Base-by-base conservation (phyloP, 2,329 filamentous ascomycete genomes). In the Rhynchosporium secalis region DNA sequence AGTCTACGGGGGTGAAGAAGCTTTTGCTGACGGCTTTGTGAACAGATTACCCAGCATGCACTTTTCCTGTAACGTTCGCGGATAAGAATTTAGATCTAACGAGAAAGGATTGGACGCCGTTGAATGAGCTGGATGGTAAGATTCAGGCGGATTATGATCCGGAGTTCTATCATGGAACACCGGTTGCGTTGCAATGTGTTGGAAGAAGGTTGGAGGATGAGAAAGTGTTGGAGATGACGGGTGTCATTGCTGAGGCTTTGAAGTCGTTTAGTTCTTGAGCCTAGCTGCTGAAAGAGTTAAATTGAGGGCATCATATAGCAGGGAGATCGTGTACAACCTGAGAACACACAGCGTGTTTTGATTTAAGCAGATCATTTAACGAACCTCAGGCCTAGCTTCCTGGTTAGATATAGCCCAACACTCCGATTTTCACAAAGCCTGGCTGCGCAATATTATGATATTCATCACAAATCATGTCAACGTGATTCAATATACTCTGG, bases 61-160 rank as follows among this genome's bases (percentile, higher is more conserved):
- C 78, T 1, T 74, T 81, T 5, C 79, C 79, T 0, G 76, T 81
- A 2, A 78, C 77, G 0, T 72, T 72, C 58, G 77, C 77, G 0
- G 76, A 80, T 61, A 76, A 77, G 66, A 62, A 63, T 2, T 46
- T 78, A 0, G 78, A 80, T 20, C 61, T 47, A n/a, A 45, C 26
- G 7, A 66, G 68, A 48, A 58, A 58, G 6, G 55, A 43, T 15
- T 72, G 69, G 70, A 70, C 31, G 12, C 68, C 71, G 1, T 65
- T 73, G 46, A 73, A 70, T 63, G 64, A 70, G 46, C 62, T 67
- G 12, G 72, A 74, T 66, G 65, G 33, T 5, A 61, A 38, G 12
- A 48, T 74, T 6, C 69, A 73, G 56, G 68, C 62, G 15, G 71
- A 72, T 72, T 73, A 72, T 61, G 71, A 73, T 57, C 66, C 69